Evolutionary conservation across 2,329 filamentous ascomycete species (phyloP), one percentile per base, ranked within the genome.

Genomic region (Alternaria conjuncta): DNA sequence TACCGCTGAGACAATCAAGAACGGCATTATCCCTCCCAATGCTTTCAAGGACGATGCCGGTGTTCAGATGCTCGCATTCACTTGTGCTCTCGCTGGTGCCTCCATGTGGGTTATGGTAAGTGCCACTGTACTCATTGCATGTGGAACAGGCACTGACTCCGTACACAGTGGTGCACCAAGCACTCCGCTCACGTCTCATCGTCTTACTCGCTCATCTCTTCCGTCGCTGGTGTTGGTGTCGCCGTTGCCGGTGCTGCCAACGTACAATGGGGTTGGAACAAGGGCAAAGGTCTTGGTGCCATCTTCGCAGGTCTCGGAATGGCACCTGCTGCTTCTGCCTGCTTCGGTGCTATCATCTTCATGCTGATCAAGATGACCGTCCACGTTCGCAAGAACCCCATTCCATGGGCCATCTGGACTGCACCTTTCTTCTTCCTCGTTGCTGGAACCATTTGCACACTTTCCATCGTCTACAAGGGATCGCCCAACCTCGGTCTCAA

Each of bases 391-490:
- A 89, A 86, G 80, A 89, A 92, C 79, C 90, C 91, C 6, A 84
- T 92, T 3, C 86, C 84, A 7, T 92, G 90, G 90, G 90, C 91
- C 25, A 86, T 94, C 58, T 93, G 85, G 81, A 90, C 86, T 55
- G 89, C 90, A 2, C 92, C 91, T 10, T 88, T 91, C 81, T 94
- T 90, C 83, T 94, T 94, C 85, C 87, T 93, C 60, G 87, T 94
- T 63, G 90, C 91, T 60, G 90, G 85, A 59, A 92, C 90, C 62
- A 82, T 94, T 73, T 92, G 90, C 82, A 91, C 91, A 0, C 84
- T 94, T 6, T 92, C 90, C 46, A 89, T 94, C 71, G 91, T 94
- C 70, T 93, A 92, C 86, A 93, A 94, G 85, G 91, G 91, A 30
- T 92, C 91, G 10, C 90, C 91, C 23, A 89, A 84, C 63, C 85